A percentile compares a stretch with the other conserved stretches of the same genome.
Conservation (phyloP, 306 rosid genomes). For the Cyclanthera cordifolia region DNA sequence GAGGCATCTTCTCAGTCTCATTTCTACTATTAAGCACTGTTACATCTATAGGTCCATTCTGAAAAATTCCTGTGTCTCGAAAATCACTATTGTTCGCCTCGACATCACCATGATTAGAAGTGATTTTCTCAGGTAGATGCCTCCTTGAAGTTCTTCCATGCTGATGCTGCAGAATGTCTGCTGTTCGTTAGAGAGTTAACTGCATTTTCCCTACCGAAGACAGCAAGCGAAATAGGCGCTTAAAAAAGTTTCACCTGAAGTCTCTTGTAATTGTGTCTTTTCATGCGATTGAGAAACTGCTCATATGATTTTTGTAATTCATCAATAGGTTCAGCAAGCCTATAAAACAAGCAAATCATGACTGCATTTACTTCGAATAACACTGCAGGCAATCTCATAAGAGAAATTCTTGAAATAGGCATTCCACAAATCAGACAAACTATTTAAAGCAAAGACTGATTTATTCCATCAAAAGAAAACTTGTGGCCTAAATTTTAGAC, state of each 20-base stretch:
- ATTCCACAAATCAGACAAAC: background rate
- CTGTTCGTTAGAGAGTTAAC: conserved; percentile 4
- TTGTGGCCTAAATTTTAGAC: background rate
- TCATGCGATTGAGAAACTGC: conserved; percentile 65
- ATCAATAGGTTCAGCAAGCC: conserved; percentile 79
- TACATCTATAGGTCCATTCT: conserved; percentile 17
- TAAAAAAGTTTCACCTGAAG: conserved; percentile 32
- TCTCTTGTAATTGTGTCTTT: conserved; percentile 41
- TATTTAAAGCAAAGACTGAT: background rate
- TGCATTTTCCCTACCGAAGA: background rate
- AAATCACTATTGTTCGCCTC: conserved; percentile 27
- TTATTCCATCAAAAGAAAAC: background rate
- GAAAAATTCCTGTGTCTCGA: conserved; percentile 16
- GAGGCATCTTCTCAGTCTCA: conserved; percentile 7
- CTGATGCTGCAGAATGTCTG: conserved; percentile 26
- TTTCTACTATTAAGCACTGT: conserved; percentile 20
- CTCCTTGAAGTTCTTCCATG: conserved; percentile 33
- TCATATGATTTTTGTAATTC: conserved; percentile 71
- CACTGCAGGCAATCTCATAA: background rate
- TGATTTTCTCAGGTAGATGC: conserved; percentile 23
- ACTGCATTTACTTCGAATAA: background rate
- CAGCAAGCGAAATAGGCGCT: background rate
- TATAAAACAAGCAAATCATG: conserved; percentile 15
- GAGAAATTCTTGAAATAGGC: background rate
- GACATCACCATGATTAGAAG: conserved; percentile 17